Percentiles rank a stretch among this genome's conserved stretches.
Conservation (phyloP, 179 eudicot species). For the Actinidia arguta region DNA sequence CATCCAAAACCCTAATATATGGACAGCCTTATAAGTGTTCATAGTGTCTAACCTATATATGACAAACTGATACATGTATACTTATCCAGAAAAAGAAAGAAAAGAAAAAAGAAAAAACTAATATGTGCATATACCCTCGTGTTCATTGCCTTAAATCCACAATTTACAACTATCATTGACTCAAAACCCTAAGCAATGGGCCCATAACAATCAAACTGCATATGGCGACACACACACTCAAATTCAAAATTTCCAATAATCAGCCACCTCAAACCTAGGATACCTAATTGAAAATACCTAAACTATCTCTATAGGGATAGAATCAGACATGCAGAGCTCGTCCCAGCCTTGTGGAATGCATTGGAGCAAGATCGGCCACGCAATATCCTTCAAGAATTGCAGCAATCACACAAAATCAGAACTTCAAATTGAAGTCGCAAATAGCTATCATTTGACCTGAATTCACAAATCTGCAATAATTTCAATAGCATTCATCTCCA, state of each 20-base stretch:
- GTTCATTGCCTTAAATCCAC: neutral
- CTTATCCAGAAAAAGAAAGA: too few relatives aligned
- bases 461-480: neutral
- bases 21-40: too few relatives aligned
- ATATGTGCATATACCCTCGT: too few relatives aligned
- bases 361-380: constrained; percentile 64
- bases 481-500: neutral
- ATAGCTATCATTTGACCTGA: neutral
- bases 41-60: too few relatives aligned
- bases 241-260: neutral
- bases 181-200: neutral
- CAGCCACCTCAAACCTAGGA: neutral
- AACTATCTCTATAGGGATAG: too few relatives aligned
- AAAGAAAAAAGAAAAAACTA: too few relatives aligned
- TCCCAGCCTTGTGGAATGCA: constrained; percentile 76
- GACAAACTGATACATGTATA: too few relatives aligned
- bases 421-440: neutral
- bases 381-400: constrained; percentile 59
- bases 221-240: neutral
- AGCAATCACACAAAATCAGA: constrained; percentile 3
- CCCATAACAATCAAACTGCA: neutral
- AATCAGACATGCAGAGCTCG: constrained; percentile 42
- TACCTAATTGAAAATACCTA: neutral
- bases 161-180: neutral
- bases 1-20: too few relatives aligned